These are phyloP conservation scores for Tetratostichococcus sp. DNA, from an alignment of 139 green algal genomes.

Conservation along the genomic window DNA sequence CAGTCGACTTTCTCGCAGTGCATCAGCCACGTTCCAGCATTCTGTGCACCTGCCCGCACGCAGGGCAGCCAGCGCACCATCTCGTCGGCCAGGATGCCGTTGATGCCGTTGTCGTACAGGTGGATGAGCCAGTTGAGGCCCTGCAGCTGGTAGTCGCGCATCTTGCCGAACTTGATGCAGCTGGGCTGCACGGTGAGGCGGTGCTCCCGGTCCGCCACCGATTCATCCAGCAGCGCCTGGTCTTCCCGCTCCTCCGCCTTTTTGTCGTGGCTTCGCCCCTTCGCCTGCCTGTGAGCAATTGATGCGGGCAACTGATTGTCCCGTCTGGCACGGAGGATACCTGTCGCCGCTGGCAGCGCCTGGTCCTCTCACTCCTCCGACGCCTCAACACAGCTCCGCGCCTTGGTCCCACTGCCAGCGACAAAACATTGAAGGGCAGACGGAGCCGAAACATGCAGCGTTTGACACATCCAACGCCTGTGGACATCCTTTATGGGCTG, in stretches of 20 bases:
- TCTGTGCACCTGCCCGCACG: no score
- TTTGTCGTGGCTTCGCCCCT: slow-evolving; percentile 49
- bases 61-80: slow-evolving; percentile 88
- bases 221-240: slow-evolving; percentile 88
- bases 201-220: slow-evolving; percentile 61
- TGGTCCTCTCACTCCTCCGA: no score
- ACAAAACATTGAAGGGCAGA: neutral
- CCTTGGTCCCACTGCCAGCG: slow-evolving; percentile 19
- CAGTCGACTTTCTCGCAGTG: no score
- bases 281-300: slow-evolving; percentile 14
- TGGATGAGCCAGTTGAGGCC: slow-evolving; percentile 99
- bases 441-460: no score
- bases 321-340: no score
- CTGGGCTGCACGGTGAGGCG: slow-evolving; percentile 76
- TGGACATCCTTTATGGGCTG: no score
- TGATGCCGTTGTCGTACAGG: slow-evolving; percentile 98
- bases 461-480: no score
- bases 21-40: no score
- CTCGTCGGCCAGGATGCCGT: slow-evolving; percentile 98
- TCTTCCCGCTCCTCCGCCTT: slow-evolving; percentile 91
- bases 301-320: no score
- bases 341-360: no score
- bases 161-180: slow-evolving; percentile 83
- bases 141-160: slow-evolving; percentile 98
- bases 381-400: no score